Percentiles rank a stretch among this genome's conserved stretches.
These are phyloP conservation scores for barrel medic (Medicago truncatula) DNA, from an alignment of 306 rosid species.

Conservation along the genomic window DNA sequence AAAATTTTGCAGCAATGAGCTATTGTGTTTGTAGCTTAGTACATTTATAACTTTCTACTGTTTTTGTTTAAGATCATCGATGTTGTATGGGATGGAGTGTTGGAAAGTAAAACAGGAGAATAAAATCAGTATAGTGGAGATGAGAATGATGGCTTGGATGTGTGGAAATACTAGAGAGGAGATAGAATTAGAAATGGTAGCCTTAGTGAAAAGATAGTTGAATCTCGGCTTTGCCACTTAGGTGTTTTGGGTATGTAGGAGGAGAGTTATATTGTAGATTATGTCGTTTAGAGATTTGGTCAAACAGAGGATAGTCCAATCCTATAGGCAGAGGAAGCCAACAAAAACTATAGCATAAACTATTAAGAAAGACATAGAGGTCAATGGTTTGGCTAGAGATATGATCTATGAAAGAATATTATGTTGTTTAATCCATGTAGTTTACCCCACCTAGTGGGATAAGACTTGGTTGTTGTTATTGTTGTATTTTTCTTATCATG, in stretches of 20 bases:
- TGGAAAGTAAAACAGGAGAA: background rate
- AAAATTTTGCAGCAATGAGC: conserved; percentile 1
- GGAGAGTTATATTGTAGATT: background rate
- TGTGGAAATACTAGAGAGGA: background rate
- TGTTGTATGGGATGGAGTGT: background rate
- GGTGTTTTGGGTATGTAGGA: background rate
- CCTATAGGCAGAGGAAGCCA: background rate
- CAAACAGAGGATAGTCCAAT: background rate
- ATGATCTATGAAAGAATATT: background rate
- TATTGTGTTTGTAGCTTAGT: background rate
- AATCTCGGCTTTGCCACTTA: background rate
- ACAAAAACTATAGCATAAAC: background rate
- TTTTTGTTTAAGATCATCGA: background rate
- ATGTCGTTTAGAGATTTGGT: background rate
- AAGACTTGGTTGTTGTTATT: background rate
- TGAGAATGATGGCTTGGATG: background rate
- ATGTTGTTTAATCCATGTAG: background rate
- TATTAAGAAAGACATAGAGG: background rate
- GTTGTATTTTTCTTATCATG: background rate
- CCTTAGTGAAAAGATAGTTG: background rate
- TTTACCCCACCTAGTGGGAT: background rate
- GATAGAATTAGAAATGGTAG: background rate
- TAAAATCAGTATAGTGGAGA: background rate
- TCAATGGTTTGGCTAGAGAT: background rate
- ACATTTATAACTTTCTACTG: background rate